Evolutionary conservation across 2,329 filamentous ascomycete genomes (phyloP), one percentile per base, ranked within the genome.

Genomic region (Cyanodermella asteris): DNA sequence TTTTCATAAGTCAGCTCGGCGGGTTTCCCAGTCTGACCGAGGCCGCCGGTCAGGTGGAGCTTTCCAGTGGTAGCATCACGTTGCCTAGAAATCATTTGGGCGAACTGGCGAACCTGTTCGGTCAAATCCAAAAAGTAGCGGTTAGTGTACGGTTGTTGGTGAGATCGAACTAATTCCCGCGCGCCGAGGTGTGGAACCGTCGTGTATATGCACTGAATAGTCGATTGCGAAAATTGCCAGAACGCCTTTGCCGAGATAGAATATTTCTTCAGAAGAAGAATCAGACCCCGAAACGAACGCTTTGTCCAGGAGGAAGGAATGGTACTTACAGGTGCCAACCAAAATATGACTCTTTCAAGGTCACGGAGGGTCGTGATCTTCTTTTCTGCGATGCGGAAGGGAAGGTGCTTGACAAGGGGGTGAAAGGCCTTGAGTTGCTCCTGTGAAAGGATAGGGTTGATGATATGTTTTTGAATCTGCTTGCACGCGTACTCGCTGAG

Each of bases 71-170:
- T 71, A 29, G 4, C 26, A 18, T 5, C 18, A 29, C 25, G 40
- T 30, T 36, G 31, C 30, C 26, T 18, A 34, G 72, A 71, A 40
- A 93, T 69, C 46, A 87, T 76, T 41, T 71, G 66, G 32, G 80
- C 82, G 65, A 91, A 91, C 46, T 78, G 67, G 46, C 72, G 68
- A 40, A 93, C 81, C 64, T 93, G 82, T 47, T 90, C 78, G 47
- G 90, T 72, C 32, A 94, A 70, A 56, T 94, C 84, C 54, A 93
- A 73, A 47, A 93, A 93, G 54, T 94, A 94, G 45, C 78, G 78
- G 63, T 76, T 80, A 61, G 73, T 87, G 59, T 93, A 94, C 37
- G 81, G 80, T 41, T 75, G 72, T 50, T 94, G 84, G 50, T 67
- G 59, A 31, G 77, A 74, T 46, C 78, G 69, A 37, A 72, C 72